Evolutionary conservation across 176 grass and related monocot species (phyloP), one percentile per base, ranked within the genome.

Genomic region (Rhynchospora pubera): DNA sequence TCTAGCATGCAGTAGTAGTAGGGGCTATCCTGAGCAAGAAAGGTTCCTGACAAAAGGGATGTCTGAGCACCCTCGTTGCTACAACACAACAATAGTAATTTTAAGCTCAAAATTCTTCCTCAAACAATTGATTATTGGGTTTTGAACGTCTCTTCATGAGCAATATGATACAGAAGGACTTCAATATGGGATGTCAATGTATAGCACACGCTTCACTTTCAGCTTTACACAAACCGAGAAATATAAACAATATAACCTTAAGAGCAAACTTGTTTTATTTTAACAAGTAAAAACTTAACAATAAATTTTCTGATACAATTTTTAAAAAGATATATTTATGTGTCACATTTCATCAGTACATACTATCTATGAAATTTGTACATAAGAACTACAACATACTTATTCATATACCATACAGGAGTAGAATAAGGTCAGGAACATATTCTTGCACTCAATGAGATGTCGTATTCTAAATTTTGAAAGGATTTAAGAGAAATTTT

Each of bases 1-100:
- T 98, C 88, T 64, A 98, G 85, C 92, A 98, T 94, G 84, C 92
- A 98, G 64, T 94, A 98, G 61, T 94, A 98, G 78, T 91, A 84
- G n/a, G 92, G 87, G 21, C 85, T 91, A 75, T 98, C 92, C 78
- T 94, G 90, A 83, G 87, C 87, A 75, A 98, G 95, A 82, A 98
- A 98, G n/a, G 92, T 98, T 87, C 92, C 92, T 30, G 85, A 88
- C 84, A 89, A 85, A 47, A 62, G 65, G 82, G 92, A 94, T 81
- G 79, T 85, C 56, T 91, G 89, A 77, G 87, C 85, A 82, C 89
- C 92, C 72, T 98, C 95, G 47, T 89, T 90, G 61, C 95, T 98
- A 87, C 55, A 90, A 59, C 62, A 92, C 81, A 53, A 19, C 62
- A 94, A 85, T 84, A 73, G 78, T 57, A 80, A 82, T 26, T 66